Evolutionary conservation across 148 eudicot genomes (phyloP).

Genomic region (Rhododendron griersonianum): DNA sequence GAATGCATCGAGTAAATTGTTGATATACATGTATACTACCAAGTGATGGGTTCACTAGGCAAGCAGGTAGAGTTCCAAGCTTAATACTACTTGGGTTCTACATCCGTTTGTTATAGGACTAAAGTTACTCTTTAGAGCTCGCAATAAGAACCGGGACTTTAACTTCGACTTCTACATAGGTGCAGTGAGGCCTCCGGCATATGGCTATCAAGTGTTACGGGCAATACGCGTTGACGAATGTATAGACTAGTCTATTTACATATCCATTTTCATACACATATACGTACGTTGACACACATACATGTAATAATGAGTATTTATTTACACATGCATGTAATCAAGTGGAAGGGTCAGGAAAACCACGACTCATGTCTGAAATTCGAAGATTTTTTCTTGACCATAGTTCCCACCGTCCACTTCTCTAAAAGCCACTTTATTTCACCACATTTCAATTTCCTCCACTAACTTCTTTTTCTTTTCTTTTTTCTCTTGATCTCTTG

Average conservation of each 20-base stretch:
- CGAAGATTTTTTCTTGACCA: constrained; percentile 17
- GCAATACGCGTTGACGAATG: neutral
- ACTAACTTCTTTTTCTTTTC: constrained; percentile 33
- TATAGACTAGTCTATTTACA: neutral
- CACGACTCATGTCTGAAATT: constrained; percentile 27
- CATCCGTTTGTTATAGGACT: neutral
- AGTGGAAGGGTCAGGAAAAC: constrained; percentile 30
- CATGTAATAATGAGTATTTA: neutral
- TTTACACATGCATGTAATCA: constrained; percentile 18
- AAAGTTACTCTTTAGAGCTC: neutral
- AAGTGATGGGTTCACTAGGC: neutral
- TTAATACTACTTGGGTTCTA: neutral
- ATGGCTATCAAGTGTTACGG: neutral
- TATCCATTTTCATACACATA: neutral
- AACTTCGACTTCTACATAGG: neutral
- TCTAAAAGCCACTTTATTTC: constrained; percentile 33
- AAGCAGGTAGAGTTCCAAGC: neutral
- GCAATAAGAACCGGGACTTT: neutral
- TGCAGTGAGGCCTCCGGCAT: neutral
- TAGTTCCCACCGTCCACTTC: constrained; percentile 40
- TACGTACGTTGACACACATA: too few relatives aligned
- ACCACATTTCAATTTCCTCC: constrained; percentile 18
- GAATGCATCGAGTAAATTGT: neutral
- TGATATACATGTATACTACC: neutral
- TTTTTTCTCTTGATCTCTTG: constrained; percentile 11